Evolutionary conservation across 306 rosid genomes (phyloP), one percentile per base, ranked within the genome.

Genomic region (Potentilla sterilis): DNA sequence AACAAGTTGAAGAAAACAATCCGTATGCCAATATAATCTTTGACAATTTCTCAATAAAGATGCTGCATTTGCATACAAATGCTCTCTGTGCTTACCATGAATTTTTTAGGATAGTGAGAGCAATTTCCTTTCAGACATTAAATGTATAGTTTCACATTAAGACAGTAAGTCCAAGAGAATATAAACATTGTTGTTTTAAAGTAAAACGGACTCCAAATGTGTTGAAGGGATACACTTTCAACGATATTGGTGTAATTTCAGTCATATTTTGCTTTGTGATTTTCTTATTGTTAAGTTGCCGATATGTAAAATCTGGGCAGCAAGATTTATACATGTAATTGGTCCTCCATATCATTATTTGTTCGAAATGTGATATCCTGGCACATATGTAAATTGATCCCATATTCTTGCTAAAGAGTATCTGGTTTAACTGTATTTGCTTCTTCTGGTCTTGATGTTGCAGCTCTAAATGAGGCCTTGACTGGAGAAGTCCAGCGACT

Each of bases 381-480:
- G 40, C 24, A 22, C 41, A 28, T 2, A 47, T 28, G 42, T 11
- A 47, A 7, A 18, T 64, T 1, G 14, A 37, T 37, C 6, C 46
- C 2, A 38, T 16, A 64, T 18, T 28, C 24, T 13, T 13, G 42
- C 67, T 34, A 13, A 62, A 62, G 42, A 59, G 34, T 62, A 73
- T 75, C 74, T 44, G 74, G 22, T 46, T 35, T 22, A 18, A 13
- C 14, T 71, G 9, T 44, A 32, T 64, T 48, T 40, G 35, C 4
- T 5, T 24, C 35, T 57, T 41, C 72, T 16, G 63, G 75, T 41
- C 35, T 81, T 51, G 18, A 57, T 81, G 47, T 48, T 46, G 67
- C 89, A 92, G 97, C 97, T 73, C 67, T 92, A 77, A 92, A 90
- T 16, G 97, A 90, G 76, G 87, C 97, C 28, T 79, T 92, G 87